Percentiles rank a stretch among this genome's conserved stretches.
Evolutionary conservation across 305 asterid genomes (phyloP).

Genomic region (Fraxinus greggii): DNA sequence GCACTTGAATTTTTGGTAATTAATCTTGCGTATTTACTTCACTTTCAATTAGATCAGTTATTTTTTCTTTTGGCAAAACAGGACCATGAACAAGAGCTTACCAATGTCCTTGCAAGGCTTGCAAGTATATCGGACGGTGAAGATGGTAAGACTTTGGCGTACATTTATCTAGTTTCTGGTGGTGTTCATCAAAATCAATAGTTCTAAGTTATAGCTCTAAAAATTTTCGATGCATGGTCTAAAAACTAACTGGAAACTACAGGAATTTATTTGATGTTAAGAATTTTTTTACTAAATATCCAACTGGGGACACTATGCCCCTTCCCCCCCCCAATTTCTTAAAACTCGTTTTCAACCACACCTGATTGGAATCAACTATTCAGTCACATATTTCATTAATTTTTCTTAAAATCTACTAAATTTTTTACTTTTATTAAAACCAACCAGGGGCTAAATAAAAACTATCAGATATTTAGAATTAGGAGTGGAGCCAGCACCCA

Average conservation of each 20-base stretch:
- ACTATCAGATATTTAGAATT: background rate
- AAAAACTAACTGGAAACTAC: background rate
- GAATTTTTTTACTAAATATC: background rate
- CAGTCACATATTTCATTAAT: background rate
- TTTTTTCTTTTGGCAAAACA: slow-evolving; percentile 28
- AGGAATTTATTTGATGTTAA: background rate
- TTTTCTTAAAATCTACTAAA: background rate
- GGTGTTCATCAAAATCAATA: background rate
- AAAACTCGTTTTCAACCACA: background rate
- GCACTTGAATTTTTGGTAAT: background rate
- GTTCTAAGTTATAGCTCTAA: background rate
- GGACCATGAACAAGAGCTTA: slow-evolving; percentile 94
- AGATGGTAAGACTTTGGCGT: slow-evolving; percentile 53
- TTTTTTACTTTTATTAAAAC: background rate
- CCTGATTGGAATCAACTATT: background rate
- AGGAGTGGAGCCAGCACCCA: background rate
- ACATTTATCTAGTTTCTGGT: slow-evolving; percentile 1
- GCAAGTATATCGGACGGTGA: slow-evolving; percentile 84
- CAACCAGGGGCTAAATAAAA: background rate
- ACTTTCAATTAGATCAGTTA: background rate
- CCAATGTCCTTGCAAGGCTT: slow-evolving; percentile 77
- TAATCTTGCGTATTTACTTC: slow-evolving; percentile 12
- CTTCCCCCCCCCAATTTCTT: background rate
- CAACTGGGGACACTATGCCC: background rate
- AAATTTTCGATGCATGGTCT: background rate